These are phyloP conservation scores for Bruguiera parviflora DNA, from an alignment of 345 rosid species.

Conservation along the genomic window DNA sequence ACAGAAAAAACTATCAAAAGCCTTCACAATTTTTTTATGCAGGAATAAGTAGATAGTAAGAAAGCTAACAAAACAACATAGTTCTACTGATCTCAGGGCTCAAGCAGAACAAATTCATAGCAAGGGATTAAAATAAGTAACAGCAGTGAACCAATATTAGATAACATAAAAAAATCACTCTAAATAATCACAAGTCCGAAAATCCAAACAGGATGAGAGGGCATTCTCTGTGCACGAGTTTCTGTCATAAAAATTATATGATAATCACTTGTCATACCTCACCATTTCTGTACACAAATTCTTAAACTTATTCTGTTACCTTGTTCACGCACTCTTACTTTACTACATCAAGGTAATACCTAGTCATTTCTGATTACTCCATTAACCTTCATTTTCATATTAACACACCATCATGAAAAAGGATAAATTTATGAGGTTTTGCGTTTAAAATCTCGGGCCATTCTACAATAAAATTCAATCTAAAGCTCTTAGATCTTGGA, in stretches of 20 bases:
- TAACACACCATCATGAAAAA: not conserved
- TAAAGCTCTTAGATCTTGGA: not conserved
- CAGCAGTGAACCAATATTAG: not conserved
- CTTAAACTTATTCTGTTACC: not conserved
- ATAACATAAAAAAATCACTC: not conserved
- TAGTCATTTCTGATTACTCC: not conserved
- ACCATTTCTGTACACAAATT: too few species aligned
- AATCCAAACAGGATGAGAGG: not conserved
- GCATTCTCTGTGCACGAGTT: too few species aligned
- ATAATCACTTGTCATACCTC: too few species aligned
- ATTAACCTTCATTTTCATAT: not conserved
- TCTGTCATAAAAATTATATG: not conserved
- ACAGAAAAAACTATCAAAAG: not conserved
- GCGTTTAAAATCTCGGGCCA: not conserved
- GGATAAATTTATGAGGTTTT: not conserved
- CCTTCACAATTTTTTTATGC: not conserved
- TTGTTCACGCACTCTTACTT: not conserved
- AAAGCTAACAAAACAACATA: not conserved
- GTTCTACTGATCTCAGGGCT: not conserved
- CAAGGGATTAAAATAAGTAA: not conserved
- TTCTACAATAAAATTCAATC: not conserved
- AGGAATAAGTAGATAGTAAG: not conserved
- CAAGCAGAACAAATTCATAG: not conserved
- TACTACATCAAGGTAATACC: not conserved
- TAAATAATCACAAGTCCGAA: not conserved